phyloP scores from a whole-genome alignment of 2,329 filamentous ascomycete genomes.

The Stemphylium vesicarium region DNA sequence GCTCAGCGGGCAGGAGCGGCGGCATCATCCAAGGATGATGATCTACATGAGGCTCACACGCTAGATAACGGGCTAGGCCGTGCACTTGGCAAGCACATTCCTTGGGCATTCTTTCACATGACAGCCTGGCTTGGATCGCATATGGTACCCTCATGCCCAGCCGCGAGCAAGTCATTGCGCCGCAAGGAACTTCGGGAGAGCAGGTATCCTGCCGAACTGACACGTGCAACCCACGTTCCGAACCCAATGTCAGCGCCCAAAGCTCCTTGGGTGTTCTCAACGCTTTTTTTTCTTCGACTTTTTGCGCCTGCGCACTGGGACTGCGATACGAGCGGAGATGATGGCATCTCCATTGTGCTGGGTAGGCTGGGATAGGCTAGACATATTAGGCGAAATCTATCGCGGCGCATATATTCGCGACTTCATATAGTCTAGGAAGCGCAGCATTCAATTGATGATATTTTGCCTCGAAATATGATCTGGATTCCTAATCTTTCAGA shows the following conservation, averaged over 20 bases:
- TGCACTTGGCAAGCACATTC: conserved; percentile 3
- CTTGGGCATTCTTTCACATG: conserved; percentile 8
- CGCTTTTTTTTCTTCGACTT: not conserved
- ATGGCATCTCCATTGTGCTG: not conserved
- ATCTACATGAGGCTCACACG: conserved; percentile 15
- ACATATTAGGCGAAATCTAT: not conserved
- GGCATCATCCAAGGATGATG: conserved; percentile 8
- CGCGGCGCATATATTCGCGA: not conserved
- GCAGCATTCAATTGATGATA: not conserved
- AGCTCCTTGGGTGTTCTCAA: not conserved
- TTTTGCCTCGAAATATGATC: too few relatives aligned
- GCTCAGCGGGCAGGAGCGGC: conserved; percentile 2
- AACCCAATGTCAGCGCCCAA: not conserved
- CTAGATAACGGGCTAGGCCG: conserved; percentile 10
- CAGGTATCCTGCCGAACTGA: not conserved
- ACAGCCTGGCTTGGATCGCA: conserved; percentile 1
- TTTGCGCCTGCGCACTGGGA: not conserved
- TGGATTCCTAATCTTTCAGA: too few relatives aligned
- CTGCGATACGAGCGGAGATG: not conserved
- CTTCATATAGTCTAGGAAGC: not conserved
- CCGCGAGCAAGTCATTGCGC: conserved; percentile 2
- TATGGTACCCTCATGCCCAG: not conserved
- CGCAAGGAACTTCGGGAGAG: conserved; percentile 2
- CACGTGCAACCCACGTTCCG: not conserved
- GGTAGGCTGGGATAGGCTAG: not conserved